These are phyloP conservation scores for Entomortierella lignicola DNA, from an alignment of 192 early-diverging fungal species.

Conservation along the genomic window DNA sequence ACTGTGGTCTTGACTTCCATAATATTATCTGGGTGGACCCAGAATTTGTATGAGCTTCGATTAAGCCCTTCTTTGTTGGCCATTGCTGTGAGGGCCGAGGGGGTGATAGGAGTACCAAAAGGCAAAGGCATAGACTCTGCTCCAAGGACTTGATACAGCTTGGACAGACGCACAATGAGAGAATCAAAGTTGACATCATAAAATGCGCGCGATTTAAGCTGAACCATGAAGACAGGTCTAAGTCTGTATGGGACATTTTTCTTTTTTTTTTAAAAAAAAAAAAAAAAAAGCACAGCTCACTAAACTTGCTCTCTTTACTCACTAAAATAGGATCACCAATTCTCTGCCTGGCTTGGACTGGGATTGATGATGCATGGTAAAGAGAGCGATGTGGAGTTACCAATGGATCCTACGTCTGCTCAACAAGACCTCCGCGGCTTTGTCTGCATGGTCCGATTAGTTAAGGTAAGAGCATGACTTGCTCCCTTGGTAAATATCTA, in stretches of 20 bases:
- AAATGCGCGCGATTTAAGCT: slow-evolving; percentile 86
- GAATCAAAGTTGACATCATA: slow-evolving; percentile 88
- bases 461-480: slow-evolving; percentile 22
- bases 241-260: slow-evolving; percentile 70
- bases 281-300: not conserved
- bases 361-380: slow-evolving; percentile 30
- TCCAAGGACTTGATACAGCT: slow-evolving; percentile 73
- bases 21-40: slow-evolving; percentile 96
- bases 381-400: slow-evolving; percentile 48
- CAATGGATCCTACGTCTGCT: slow-evolving; percentile 27
- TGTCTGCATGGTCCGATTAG: slow-evolving; percentile 45
- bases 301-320: too few species aligned
- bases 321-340: slow-evolving; percentile 56
- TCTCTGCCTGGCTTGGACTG: slow-evolving; percentile 46
- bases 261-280: slow-evolving; percentile 1
- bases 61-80: slow-evolving; percentile 70
- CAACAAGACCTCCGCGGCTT: slow-evolving; percentile 46
- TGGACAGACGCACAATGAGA: slow-evolving; percentile 86
- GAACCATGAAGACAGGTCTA: slow-evolving; percentile 81
- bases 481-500: not conserved
- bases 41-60: slow-evolving; percentile 91
- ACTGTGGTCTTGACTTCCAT: slow-evolving; percentile 94
- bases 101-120: slow-evolving; percentile 37
- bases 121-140: slow-evolving; percentile 29
- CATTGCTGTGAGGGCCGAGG: slow-evolving; percentile 44